Evolutionary conservation across 495 filamentous ascomycete genomes (phyloP), one percentile per base, ranked within the genome.

Genomic region (Neurospora cerealis): DNA sequence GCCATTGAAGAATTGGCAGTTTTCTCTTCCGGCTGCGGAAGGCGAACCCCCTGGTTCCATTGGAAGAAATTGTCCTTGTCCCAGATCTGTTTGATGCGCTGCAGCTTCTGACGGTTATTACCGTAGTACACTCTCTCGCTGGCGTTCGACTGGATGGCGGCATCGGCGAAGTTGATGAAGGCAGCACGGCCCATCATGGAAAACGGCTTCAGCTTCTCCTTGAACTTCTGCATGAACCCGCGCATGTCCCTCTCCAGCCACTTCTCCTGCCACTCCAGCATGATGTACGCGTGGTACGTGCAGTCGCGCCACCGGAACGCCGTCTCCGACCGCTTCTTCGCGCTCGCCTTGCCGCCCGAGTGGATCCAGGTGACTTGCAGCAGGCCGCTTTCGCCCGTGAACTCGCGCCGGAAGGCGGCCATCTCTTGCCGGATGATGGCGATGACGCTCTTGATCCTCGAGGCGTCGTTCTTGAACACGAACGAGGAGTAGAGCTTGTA

Each of bases 201-300:
- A 11, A 72, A 66, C 3, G 73, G 73, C 60, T 70, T 77, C 71
- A 80, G 40, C 17, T n/a, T 62, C 19, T 44, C 73, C 72, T 80
- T 77, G 19, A 78, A 19, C 36, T 70, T 39, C 11, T 34, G 70
- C 36, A 78, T 37, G 70, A 80, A 80, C 4, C 28, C 15, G 17
- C 74, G 69, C 78, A 80, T 80, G 6, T 79, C 75, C 41, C 24
- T 46, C 41, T 73, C 71, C 74, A 80, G 54, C 76, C 78, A 80
- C 37, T 80, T 80, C 15, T 80, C 79, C n/a, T 69, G 40, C 76
- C 78, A 80, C 73, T 80, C 70, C 11, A 80, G 17, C 32, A 74
- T 79, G 54, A 80, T 44, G 42, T 80, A 80, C 24, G 78, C 71
- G 38, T 74, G 73, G 62, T 72, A 79, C 7, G 74, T 73, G 70